A percentile compares a stretch with the other conserved stretches of the same genome.
Evolutionary conservation across 441 rosid genomes (phyloP).

Genomic region (Pelargonium fulgidum): DNA sequence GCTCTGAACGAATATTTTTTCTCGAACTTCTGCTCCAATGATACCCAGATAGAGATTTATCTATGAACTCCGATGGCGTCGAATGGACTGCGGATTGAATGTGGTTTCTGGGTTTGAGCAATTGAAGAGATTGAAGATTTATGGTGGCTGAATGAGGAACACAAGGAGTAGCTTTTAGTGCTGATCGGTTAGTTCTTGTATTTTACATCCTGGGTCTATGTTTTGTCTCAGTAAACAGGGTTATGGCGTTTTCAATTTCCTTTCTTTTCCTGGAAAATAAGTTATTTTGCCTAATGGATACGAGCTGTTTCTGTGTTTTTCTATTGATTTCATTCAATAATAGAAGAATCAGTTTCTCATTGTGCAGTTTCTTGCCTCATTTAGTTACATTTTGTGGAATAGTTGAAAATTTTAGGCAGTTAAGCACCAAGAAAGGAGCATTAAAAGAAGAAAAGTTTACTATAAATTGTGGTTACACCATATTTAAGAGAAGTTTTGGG

Average conservation of each 20-base stretch:
- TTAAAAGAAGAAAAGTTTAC: background rate
- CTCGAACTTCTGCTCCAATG: background rate
- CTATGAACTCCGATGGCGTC: background rate
- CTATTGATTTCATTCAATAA: background rate
- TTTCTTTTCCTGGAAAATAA: background rate
- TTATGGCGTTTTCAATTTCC: background rate
- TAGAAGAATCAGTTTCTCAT: background rate
- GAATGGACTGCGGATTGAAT: background rate
- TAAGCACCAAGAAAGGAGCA: background rate
- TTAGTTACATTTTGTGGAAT: background rate
- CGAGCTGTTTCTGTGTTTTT: background rate
- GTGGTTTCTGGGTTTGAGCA: background rate
- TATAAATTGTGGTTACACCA: background rate
- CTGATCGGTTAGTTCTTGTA: background rate
- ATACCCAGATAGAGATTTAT: background rate
- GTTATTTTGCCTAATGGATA: background rate
- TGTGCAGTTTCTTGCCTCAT: background rate
- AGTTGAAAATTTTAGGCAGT: background rate
- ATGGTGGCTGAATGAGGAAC: background rate
- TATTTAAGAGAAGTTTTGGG: background rate
- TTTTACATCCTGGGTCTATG: background rate
- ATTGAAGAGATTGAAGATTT: background rate
- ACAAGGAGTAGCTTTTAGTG: background rate
- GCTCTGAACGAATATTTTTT: background rate
- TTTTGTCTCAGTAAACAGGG: background rate